phyloP scores from a whole-genome alignment of 1,284 basidiomycete genomes.

The Leccinum huronense region DNA sequence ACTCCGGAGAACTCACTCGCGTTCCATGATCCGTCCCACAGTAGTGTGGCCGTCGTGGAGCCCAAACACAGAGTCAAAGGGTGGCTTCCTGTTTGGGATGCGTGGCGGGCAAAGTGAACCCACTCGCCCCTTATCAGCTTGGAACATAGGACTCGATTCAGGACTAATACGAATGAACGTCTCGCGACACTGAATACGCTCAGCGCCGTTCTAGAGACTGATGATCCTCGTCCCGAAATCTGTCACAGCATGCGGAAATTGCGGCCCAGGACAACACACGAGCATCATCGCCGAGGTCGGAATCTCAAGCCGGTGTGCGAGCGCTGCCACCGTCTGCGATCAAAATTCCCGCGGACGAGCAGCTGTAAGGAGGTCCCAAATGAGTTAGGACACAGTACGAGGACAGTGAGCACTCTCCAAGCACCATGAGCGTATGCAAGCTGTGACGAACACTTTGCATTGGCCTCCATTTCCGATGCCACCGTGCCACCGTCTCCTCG shows the following conservation, averaged over 20 bases:
- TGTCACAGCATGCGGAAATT: conserved; percentile 27
- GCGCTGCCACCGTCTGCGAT: conserved; percentile 31
- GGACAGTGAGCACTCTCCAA: conserved; percentile 5
- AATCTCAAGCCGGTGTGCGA: conserved; percentile 30
- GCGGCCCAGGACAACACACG: conserved; percentile 34
- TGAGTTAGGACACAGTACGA: background rate
- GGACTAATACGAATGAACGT: too few species aligned
- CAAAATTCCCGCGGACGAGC: conserved; percentile 48
- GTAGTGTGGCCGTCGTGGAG: background rate
- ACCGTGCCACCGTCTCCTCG: conserved; percentile 36
- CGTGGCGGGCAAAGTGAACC: background rate
- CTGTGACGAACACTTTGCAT: conserved; percentile 50
- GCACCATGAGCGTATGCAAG: background rate
- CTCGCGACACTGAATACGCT: too few species aligned
- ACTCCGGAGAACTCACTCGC: background rate
- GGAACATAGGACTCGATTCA: too few species aligned
- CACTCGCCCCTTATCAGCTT: background rate
- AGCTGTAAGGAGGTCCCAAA: conserved; percentile 39
- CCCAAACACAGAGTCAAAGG: background rate
- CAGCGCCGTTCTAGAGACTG: conserved; percentile 12
- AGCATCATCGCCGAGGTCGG: conserved; percentile 35
- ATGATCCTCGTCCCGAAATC: conserved; percentile 34
- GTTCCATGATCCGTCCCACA: background rate
- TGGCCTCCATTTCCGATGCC: conserved; percentile 63
- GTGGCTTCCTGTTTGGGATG: background rate